Evolutionary conservation across 1,284 basidiomycete genomes (phyloP).

Genomic region (Ustilago lituana): DNA sequence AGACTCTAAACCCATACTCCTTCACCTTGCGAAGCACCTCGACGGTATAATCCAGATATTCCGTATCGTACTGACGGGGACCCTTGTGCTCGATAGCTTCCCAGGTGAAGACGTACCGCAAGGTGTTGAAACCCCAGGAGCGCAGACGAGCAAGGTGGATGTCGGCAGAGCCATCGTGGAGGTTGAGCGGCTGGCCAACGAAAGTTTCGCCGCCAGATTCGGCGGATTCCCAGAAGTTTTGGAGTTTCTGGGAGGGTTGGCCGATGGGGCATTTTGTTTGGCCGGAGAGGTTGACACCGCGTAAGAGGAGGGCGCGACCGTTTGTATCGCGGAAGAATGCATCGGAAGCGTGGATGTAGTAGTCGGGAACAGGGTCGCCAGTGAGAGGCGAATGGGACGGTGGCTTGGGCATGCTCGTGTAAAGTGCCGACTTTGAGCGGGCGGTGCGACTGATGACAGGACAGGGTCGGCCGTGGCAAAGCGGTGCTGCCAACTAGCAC

Average conservation of each 20-base stretch:
- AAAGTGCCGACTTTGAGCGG: not conserved
- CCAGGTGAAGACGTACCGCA: slow-evolving; percentile 94
- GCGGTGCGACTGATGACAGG: no score
- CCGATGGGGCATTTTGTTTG: slow-evolving; percentile 83
- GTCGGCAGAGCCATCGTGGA: slow-evolving; percentile 83
- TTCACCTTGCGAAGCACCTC: slow-evolving; percentile 88
- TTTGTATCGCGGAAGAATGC: slow-evolving; percentile 81
- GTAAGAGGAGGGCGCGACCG: slow-evolving; percentile 84
- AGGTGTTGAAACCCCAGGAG: slow-evolving; percentile 92
- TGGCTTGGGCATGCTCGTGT: no score
- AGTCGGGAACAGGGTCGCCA: slow-evolving; percentile 37
- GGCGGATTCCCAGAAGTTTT: slow-evolving; percentile 88
- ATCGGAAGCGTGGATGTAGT: slow-evolving; percentile 57
- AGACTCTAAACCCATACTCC: slow-evolving; percentile 90
- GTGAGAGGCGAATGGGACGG: slow-evolving; percentile 32
- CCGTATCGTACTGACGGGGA: slow-evolving; percentile 90
- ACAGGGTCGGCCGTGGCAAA: no score
- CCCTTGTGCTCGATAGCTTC: slow-evolving; percentile 91
- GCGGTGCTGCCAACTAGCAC: no score
- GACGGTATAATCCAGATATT: slow-evolving; percentile 91
- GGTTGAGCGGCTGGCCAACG: slow-evolving; percentile 78
- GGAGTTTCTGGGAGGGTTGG: slow-evolving; percentile 73
- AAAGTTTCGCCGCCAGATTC: slow-evolving; percentile 80
- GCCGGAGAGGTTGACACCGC: slow-evolving; percentile 92
- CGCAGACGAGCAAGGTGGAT: slow-evolving; percentile 84